A percentile compares a stretch with the other conserved stretches of the same genome.
Conservation (phyloP, 164 flowering plant genomes). For the Vitis rotundifolia region DNA sequence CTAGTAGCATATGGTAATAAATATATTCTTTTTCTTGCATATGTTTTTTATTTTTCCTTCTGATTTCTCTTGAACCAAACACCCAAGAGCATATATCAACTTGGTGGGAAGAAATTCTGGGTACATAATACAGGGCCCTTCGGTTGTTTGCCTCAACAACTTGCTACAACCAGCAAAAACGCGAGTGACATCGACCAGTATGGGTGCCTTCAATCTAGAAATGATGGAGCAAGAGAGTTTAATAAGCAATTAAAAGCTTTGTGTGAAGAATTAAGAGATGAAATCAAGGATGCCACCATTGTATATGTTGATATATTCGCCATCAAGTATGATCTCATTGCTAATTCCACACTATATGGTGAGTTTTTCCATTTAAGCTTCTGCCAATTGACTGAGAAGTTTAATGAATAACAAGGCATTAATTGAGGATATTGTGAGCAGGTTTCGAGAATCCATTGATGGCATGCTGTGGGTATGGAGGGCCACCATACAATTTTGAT, state of each 20-base stretch:
- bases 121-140: conserved; percentile 62
- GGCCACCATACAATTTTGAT: conserved; percentile 62
- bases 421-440: neutral
- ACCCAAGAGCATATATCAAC: conserved; percentile 32
- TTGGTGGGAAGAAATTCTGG: conserved; percentile 63
- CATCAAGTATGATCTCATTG: conserved; percentile 54
- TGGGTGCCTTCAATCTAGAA: conserved; percentile 45
- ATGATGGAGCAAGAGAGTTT: conserved; percentile 42
- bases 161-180: conserved; percentile 24
- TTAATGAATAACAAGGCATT: neutral
- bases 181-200: conserved; percentile 25
- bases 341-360: conserved; percentile 44
- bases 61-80: no score
- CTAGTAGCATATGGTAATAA: no score
- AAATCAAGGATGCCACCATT: conserved; percentile 32
- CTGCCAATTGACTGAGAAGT: neutral
- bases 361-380: neutral
- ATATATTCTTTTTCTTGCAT: conserved; percentile 2
- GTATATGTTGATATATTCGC: conserved; percentile 51
- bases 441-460: conserved; percentile 57
- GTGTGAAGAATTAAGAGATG: conserved; percentile 29
- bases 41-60: no score
- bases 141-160: conserved; percentile 57
- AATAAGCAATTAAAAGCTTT: conserved; percentile 28
- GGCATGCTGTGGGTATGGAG: conserved; percentile 67